phyloP scores from a whole-genome alignment of 352 stramenopile species.

The Pythium aristosporum region DNA sequence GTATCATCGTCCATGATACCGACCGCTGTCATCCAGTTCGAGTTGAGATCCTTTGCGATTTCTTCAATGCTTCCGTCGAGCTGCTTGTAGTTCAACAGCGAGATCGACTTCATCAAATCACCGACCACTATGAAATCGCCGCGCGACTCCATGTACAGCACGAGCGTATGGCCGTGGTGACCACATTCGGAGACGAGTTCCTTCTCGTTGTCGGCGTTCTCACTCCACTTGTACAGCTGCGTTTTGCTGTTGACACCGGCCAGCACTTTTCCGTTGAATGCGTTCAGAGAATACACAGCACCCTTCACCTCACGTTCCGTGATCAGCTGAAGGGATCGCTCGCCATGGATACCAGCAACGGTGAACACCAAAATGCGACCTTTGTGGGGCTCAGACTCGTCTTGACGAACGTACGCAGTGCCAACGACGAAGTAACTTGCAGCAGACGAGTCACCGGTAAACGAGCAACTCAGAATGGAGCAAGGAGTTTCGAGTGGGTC shows the following conservation, averaged over 20 bases:
- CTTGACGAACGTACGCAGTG: slow-evolving; percentile 92
- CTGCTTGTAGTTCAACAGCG: slow-evolving; percentile 94
- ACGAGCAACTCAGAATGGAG: slow-evolving; percentile 78
- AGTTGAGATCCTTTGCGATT: slow-evolving; percentile 95
- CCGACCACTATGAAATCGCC: slow-evolving; percentile 96
- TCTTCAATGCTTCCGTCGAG: slow-evolving; percentile 92
- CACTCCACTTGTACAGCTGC: slow-evolving; percentile 90
- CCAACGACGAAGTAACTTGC: slow-evolving; percentile 84
- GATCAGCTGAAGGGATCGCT: slow-evolving; percentile 87
- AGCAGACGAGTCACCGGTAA: slow-evolving; percentile 74
- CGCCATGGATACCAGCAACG: slow-evolving; percentile 72
- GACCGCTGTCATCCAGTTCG: slow-evolving; percentile 95
- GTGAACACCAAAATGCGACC: slow-evolving; percentile 94
- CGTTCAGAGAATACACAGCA: slow-evolving; percentile 94
- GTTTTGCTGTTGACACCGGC: slow-evolving; percentile 95
- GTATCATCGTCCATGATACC: slow-evolving; percentile 94
- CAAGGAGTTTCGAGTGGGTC: slow-evolving; percentile 88
- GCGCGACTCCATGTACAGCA: slow-evolving; percentile 93
- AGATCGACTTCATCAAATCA: slow-evolving; percentile 97
- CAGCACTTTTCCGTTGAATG: slow-evolving; percentile 94
- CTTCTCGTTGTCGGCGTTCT: slow-evolving; percentile 88
- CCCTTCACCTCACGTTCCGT: slow-evolving; percentile 93
- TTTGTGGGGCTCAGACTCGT: slow-evolving; percentile 95
- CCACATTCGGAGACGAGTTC: slow-evolving; percentile 91
- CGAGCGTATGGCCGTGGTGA: slow-evolving; percentile 95